These are phyloP conservation scores for Alternaria sp. DNA, from an alignment of 2,329 filamentous ascomycete genomes.

Conservation along the genomic window DNA sequence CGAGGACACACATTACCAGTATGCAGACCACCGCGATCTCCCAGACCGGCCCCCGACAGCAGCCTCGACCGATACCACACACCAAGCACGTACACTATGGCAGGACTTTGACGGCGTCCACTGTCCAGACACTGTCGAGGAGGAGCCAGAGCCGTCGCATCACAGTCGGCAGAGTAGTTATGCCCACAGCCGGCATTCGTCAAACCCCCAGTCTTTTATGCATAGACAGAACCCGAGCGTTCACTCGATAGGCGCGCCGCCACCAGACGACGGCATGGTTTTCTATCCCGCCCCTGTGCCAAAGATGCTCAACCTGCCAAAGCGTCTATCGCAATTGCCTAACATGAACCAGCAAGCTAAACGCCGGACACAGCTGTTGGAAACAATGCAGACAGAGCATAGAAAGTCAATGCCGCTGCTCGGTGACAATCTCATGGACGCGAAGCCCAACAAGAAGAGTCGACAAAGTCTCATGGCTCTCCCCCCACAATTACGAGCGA, in stretches of 20 bases:
- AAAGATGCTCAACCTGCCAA: slow-evolving; percentile 90
- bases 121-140: slow-evolving; percentile 63
- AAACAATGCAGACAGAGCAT: slow-evolving; percentile 65
- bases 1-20: slow-evolving; percentile 11
- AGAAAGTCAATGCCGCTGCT: slow-evolving; percentile 58
- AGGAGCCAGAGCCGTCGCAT: slow-evolving; percentile 38
- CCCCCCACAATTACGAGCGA: slow-evolving; percentile 88
- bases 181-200: slow-evolving; percentile 36
- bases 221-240: slow-evolving; percentile 53
- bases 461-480: slow-evolving; percentile 63
- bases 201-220: slow-evolving; percentile 46
- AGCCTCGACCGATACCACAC: slow-evolving; percentile 68
- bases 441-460: slow-evolving; percentile 39
- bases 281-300: slow-evolving; percentile 97
- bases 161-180: slow-evolving; percentile 15
- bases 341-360: slow-evolving; percentile 71
- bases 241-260: slow-evolving; percentile 51
- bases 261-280: slow-evolving; percentile 81
- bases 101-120: slow-evolving; percentile 85
- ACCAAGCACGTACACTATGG: slow-evolving; percentile 74
- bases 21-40: slow-evolving; percentile 33
- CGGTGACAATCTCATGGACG: slow-evolving; percentile 6
- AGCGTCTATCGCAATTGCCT: slow-evolving; percentile 80
- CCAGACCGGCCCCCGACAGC: slow-evolving; percentile 61
- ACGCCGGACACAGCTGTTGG: slow-evolving; percentile 77